Evolutionary conservation across 1,139 yeast genomes (phyloP), one percentile per base, ranked within the genome.

Genomic region (Yamadazyma conglobata): DNA sequence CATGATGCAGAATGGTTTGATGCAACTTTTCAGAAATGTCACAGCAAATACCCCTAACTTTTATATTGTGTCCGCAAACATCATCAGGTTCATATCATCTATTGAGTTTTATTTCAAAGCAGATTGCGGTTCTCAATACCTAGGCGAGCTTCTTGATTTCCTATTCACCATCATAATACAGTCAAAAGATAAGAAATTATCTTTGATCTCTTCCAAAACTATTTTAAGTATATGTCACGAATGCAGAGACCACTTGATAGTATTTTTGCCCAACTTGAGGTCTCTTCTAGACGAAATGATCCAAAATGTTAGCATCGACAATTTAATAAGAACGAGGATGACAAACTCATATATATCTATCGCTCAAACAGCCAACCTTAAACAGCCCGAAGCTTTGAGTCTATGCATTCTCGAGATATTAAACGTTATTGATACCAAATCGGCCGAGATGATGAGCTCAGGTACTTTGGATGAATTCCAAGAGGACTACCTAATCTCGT

Each of bases 301-400:
- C 21, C 56, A 58, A n/a, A 67, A 70, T 31, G 44, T 58, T 0
- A 45, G 51, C 1, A 59, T 72, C 5, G 79, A 77, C 29, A 52
- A 67, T 24, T 58, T 76, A 29, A 73, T 80, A 1, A 60, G 87
- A 37, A 79, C 78, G 44, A 60, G 84, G 38, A 63, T 83, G 54
- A 65, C 75, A 22, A 70, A 75, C 42, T 69, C 88, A 0, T 72
- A 77, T 43, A 68, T 81, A 10, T 78, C 81, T 13, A 75, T 82
- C 27, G 65, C 79, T 16, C 79, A 76, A 43, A 65, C 76, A 10
- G 39, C 43, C 5, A 11, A 21, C 15, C 49, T 74, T 13, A 60
- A 63, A 20, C 56, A 66, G 33, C 79, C 83, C 0, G 42, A 39
- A 3, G 45, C 43, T 38, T 46, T 55, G 48, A 56, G 58, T 5